These are phyloP conservation scores for Aquilaria agallochum DNA, from an alignment of 441 rosid genomes.

Conservation along the genomic window DNA sequence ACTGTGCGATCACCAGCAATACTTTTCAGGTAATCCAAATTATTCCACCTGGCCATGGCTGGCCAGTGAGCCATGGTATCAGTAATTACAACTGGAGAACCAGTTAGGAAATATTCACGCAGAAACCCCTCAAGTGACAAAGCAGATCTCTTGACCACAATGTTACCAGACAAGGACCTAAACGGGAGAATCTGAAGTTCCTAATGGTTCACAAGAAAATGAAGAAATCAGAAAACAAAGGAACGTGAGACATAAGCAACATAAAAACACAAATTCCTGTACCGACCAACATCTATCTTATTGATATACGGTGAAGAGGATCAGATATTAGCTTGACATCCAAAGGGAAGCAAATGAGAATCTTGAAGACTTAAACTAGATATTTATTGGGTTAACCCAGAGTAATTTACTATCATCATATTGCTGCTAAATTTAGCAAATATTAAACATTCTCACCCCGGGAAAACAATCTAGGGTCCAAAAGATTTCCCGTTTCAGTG, in stretches of 20 bases:
- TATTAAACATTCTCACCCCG: too few species aligned
- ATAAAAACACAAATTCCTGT: neutral
- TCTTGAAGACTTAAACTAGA: too few species aligned
- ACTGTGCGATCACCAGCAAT: slow-evolving; percentile 94
- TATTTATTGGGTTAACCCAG: too few species aligned
- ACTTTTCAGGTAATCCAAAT: slow-evolving; percentile 61
- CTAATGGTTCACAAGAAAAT: slow-evolving; percentile 33
- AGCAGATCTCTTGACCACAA: slow-evolving; percentile 69
- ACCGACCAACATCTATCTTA: neutral
- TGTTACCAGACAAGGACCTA: slow-evolving; percentile 54
- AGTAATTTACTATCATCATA: too few species aligned
- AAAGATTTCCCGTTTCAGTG: too few species aligned
- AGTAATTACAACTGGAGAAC: slow-evolving; percentile 79
- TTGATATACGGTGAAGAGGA: neutral
- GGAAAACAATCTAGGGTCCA: too few species aligned
- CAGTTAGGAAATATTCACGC: slow-evolving; percentile 55
- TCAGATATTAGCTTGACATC: too few species aligned
- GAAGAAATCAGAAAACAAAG: neutral
- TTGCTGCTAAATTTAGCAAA: too few species aligned
- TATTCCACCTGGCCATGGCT: slow-evolving; percentile 84
- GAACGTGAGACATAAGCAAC: neutral
- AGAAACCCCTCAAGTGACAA: slow-evolving; percentile 86
- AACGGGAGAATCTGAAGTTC: slow-evolving; percentile 51
- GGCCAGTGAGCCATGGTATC: slow-evolving; percentile 98
- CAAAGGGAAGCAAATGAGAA: too few species aligned